Base-by-base conservation (phyloP, 768 basidiomycete genomes). In the Multifurca ochricompacta region DNA sequence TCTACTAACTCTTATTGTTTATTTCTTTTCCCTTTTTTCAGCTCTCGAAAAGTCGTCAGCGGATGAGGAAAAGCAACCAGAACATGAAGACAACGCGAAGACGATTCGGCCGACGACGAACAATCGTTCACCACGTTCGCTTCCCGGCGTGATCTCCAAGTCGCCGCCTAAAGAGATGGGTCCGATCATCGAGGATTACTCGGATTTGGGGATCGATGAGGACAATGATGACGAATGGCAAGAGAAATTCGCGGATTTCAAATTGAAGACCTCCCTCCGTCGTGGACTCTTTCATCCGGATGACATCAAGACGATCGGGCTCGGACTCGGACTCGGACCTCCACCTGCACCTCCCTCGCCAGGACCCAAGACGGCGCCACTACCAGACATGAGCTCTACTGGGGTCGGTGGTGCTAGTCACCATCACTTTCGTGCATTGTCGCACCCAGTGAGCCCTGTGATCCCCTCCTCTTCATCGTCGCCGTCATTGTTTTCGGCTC, bases 111-210 rank as follows among this genome's bases (percentile, higher is more conserved):
- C 90, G 18, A 81, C 69, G 39, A n/a, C n/a, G n/a, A n/a, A n/a
- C n/a, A 77, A 81, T 53, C 91, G 88, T 66, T 86, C 89, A 10
- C 79, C 74, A 16, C 64, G 67, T 14, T 58, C 60, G 0, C 58
- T 55, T 27, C 76, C 75, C 25, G 67, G 68, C 14, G 70, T 76
- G 10, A 67, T 81, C 6, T 78, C 83, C 16, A 79, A 74, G 65
- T 73, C 83, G 3, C 86, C 87, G 1, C 68, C 85, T 8, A 70
- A 74, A 8, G 79, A 77, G 36, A 83, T 89, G 28, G 68, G 69
- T 8, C 81, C 85, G 6, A 85, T 89, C 36, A 78, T 85, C 3
- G 94, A 97, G 64, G 94, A 97, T 68, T 94, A 92, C 65, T 94
- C 91, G 6, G 94, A 97, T 65, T 69, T 95, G 36, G 82, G 80